Evolutionary conservation across 2,329 filamentous ascomycete genomes (phyloP), one percentile per base, ranked within the genome.

Genomic region (Botrytis hyacinthi): DNA sequence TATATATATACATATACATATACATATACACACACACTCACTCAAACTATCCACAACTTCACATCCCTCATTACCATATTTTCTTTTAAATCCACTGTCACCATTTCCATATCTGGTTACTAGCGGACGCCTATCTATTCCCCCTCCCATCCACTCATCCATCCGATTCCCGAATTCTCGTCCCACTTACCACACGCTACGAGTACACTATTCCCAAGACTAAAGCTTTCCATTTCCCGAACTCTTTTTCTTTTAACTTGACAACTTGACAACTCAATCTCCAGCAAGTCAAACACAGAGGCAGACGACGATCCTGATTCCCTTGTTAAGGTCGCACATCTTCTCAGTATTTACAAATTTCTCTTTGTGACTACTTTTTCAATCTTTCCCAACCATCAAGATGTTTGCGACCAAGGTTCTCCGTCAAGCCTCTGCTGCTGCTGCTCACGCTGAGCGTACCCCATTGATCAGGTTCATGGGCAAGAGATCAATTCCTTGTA

Each of bases 401-500:
- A 78, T 83, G 83, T 83, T 82, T 78, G 75, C 81, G 72, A 82
- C 82, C 67, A 80, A 80, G 76, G 78, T 78, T 75, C 81, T 83
- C 73, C 80, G 82, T 57, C 80, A 81, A 73, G 79, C 81, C 71
- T 77, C 79, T 69, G 77, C 79, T 59, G 77, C 75, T 61, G 77
- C 77, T 74, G 78, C 78, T 68, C 76, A 78, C 74, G 76, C 80
- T 72, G 79, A 81, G 75, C 82, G 82, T 68, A 80, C 80, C 66
- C 83, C 83, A 46, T 75, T 84, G 80, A 84, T 84, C 74, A 82
- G 82, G 75, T 84, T 84, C 77, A 62, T 84, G 69, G 83, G 83
- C 74, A 83, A 82, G 76, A 80, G 83, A 35, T 77, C 81, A 51
- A 79, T 81, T 71, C 83, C 83, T 70, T 66, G 82, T 83, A 81